phyloP scores from a whole-genome alignment of 2,329 filamentous ascomycete species.

The Sclerotinia sclerotiorum region DNA sequence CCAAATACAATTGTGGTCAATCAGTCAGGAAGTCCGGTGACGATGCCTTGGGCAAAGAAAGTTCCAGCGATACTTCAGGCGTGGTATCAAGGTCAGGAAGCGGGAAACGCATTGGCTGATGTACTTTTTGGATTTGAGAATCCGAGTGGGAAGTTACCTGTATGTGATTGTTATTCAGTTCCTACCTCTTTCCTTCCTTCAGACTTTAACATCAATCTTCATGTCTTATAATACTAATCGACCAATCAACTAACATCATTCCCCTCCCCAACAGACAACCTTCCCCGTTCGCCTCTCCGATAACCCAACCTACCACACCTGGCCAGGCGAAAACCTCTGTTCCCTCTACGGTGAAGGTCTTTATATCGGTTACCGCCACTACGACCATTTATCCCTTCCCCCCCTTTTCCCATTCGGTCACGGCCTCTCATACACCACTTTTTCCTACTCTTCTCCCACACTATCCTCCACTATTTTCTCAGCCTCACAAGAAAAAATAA shows the following conservation, averaged over 20 bases:
- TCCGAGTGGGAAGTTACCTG: constrained; percentile 66
- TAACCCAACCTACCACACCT: constrained; percentile 70
- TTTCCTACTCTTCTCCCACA: constrained; percentile 60
- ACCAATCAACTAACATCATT: constrained; percentile 22
- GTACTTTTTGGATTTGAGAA: constrained; percentile 63
- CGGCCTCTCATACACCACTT: constrained; percentile 70
- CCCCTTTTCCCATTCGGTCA: constrained; percentile 73
- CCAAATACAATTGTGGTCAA: constrained; percentile 66
- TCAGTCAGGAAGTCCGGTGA: constrained; percentile 66
- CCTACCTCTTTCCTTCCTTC: too few relatives aligned
- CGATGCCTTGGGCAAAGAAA: constrained; percentile 67
- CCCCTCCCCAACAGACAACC: constrained; percentile 48
- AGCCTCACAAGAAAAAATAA: constrained; percentile 32
- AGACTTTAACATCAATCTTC: too few relatives aligned
- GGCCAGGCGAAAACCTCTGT: constrained; percentile 67
- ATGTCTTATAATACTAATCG: too few relatives aligned
- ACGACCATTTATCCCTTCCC: constrained; percentile 59
- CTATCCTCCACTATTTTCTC: constrained; percentile 47
- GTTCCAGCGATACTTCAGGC: constrained; percentile 68
- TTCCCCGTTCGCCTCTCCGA: constrained; percentile 65
- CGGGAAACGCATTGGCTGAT: constrained; percentile 66
- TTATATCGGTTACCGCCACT: constrained; percentile 72
- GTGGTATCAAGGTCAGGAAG: constrained; percentile 71
- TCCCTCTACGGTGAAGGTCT: constrained; percentile 72
- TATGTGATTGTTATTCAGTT: constrained; percentile 25